Base-by-base conservation (phyloP, 257 asterid species). In the Solanum lignicaule region DNA sequence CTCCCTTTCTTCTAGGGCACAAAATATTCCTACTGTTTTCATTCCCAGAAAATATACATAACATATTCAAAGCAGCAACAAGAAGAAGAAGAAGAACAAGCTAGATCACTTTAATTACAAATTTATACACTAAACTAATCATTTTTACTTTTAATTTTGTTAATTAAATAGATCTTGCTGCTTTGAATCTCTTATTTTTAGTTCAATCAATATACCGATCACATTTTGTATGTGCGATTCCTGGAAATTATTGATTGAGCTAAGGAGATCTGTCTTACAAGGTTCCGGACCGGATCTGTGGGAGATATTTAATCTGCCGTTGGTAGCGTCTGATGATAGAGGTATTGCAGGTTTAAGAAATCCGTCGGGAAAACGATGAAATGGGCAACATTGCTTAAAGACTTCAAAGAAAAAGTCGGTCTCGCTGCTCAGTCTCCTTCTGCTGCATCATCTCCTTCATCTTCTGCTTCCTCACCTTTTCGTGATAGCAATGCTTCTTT, bases 311-410 rank as follows among this genome's bases (percentile, higher is more conserved):
- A 85, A 91, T 87, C 93, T 89, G 87, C 43, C 16, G n/a, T 29
- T 69, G 38, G 23, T 69, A 69, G 38, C 90, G 92, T 91, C 93
- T 94, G 94, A 93, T 93, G 98, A 93, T 93, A 91, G 96, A 94
- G 93, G 92, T 88, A 48, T 87, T 88, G 35, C 74, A 91, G 92
- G 96, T 94, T 94, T 72, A 93, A 90, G 91, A 90, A 92, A 88
- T 93, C 98, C 52, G 89, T 93, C 88, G 90, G 93, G 91, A 91
- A 89, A 85, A 95, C 95, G 97, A 97, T 97, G 99, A 97, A 97
- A 97, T 97, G 99, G 99, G 95, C 81, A 90, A 85, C 99, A 94
- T 93, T 97, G 96, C 97, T 97, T 92, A 94, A 95, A 92, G 99
- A 97, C 94, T 93, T 97, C 78, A 97, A 92, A 94, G 99, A 96